Conservation (phyloP, 148 eudicot species). For the Rhododendron henanense region DNA sequence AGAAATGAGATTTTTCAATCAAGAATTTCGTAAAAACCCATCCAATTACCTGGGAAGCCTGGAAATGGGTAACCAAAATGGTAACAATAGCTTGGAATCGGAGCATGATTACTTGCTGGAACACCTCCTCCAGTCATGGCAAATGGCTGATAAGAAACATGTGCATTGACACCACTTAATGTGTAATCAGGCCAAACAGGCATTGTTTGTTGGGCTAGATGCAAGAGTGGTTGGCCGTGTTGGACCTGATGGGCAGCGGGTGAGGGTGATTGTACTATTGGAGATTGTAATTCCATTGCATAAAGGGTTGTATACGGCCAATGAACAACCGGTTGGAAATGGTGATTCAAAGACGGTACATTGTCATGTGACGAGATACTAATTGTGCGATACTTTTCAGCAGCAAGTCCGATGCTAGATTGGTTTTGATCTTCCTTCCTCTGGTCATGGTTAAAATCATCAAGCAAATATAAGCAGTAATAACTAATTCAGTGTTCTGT, state of each 20-base stretch:
- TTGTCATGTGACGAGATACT: not conserved
- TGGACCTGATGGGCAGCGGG: constrained; percentile 12
- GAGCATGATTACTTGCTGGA: constrained; percentile 7
- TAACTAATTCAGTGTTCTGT: too few species aligned
- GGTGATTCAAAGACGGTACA: not conserved
- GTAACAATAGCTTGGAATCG: constrained; percentile 12
- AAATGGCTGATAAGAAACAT: constrained; percentile 6
- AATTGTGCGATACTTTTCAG: not conserved
- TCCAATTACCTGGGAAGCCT: constrained; percentile 12
- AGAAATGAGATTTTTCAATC: not conserved
- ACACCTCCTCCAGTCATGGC: not conserved
- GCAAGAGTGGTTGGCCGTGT: not conserved
- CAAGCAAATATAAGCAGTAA: not conserved
- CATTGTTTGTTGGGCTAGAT: constrained; percentile 6
- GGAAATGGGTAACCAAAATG: constrained; percentile 14
- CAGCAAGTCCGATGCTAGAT: not conserved
- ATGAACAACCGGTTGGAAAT: not conserved
- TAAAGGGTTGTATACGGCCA: constrained; percentile 4
- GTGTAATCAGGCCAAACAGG: constrained; percentile 8
- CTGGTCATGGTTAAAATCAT: constrained; percentile 7
- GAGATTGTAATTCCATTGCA: not conserved
- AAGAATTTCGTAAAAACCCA: not conserved
- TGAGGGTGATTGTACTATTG: not conserved
- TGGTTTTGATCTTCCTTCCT: constrained; percentile 13
- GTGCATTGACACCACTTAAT: not conserved